Conservation (phyloP, 139 green algal genomes). For the Gonium pectorale region DNA sequence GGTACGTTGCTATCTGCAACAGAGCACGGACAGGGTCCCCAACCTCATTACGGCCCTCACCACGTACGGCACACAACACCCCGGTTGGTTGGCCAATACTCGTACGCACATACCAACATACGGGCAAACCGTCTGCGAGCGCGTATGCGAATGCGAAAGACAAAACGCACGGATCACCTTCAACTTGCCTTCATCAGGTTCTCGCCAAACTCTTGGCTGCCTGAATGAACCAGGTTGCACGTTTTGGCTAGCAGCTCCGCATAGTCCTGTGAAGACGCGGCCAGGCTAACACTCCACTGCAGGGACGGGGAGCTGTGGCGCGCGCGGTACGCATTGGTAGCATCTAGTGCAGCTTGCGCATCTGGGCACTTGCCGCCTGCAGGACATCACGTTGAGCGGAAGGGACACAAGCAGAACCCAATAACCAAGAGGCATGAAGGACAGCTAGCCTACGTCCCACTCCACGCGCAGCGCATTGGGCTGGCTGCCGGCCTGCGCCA, state of each 20-base stretch:
- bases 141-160: not conserved
- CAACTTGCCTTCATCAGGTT: not conserved
- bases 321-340: not conserved
- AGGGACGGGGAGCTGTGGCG: not conserved
- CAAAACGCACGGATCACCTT: too few relatives aligned
- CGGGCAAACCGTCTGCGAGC: not conserved
- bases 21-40: not conserved
- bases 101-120: not conserved
- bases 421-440: not conserved
- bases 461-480: not conserved
- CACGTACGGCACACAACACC: not conserved
- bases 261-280: not conserved
- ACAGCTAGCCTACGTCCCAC: not conserved
- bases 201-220: not conserved
- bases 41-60: not conserved
- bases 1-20: not conserved
- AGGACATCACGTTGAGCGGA: not conserved
- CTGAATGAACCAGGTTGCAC: not conserved
- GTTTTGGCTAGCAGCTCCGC: not conserved
- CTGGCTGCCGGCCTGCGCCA: too few relatives aligned
- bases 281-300: not conserved
- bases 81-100: not conserved
- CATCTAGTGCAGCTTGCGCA: not conserved
- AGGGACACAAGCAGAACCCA: not conserved
- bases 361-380: slow-evolving; percentile 2